These are phyloP conservation scores for Paragyromitra xinjiangensis DNA, from an alignment of 495 filamentous ascomycete species.

Conservation along the genomic window DNA sequence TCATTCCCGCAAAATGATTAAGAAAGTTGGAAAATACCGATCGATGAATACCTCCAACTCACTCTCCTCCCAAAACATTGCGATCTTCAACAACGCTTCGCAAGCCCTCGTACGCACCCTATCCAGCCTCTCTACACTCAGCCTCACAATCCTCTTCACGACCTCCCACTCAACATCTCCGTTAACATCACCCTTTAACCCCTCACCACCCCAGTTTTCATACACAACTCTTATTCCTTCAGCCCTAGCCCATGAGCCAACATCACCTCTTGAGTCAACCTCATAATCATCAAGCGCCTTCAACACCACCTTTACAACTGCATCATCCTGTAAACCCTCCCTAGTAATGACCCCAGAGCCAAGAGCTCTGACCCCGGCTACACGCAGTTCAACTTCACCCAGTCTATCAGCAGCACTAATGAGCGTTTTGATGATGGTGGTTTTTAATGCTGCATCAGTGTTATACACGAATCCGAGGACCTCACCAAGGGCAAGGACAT, in stretches of 20 bases:
- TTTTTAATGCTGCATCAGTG: constrained; percentile 61
- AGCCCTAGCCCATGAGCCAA: constrained; percentile 82
- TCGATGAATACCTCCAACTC: constrained; percentile 22
- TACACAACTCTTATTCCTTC: constrained; percentile 73
- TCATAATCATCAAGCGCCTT: constrained; percentile 82
- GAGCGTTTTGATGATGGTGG: constrained; percentile 60
- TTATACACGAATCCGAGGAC: constrained; percentile 54
- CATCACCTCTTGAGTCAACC: constrained; percentile 82
- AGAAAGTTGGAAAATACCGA: neutral
- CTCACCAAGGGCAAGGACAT: constrained; percentile 50
- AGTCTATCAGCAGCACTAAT: constrained; percentile 36
- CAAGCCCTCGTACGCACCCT: constrained; percentile 78
- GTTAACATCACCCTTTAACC: constrained; percentile 16
- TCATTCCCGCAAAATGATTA: neutral
- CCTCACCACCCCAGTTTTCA: constrained; percentile 48
- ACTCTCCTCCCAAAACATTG: constrained; percentile 58
- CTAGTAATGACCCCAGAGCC: constrained; percentile 29
- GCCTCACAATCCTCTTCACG: constrained; percentile 65
- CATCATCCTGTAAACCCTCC: constrained; percentile 8
- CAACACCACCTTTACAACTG: constrained; percentile 58
- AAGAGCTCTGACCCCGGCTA: constrained; percentile 50
- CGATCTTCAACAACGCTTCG: constrained; percentile 59
- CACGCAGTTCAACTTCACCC: constrained; percentile 49
- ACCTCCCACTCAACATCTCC: constrained; percentile 40
- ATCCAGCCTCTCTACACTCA: constrained; percentile 88